These are phyloP conservation scores for Shiraia bambusicola DNA, from an alignment of 2,329 filamentous ascomycete genomes.

Conservation along the genomic window DNA sequence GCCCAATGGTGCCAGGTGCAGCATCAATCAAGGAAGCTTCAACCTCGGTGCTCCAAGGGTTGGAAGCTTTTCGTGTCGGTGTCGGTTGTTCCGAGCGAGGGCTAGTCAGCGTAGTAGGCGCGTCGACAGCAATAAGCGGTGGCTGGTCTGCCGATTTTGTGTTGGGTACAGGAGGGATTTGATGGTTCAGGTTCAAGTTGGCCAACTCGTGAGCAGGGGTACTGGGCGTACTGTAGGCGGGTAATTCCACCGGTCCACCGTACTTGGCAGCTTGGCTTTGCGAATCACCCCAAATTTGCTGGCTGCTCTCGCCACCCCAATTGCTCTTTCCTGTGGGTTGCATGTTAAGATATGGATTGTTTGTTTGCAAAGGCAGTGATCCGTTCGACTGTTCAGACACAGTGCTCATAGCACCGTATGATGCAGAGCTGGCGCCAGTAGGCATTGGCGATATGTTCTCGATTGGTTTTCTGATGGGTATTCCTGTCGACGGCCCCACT, in stretches of 20 bases:
- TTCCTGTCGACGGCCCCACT: constrained; percentile 35
- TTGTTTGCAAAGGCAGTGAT: constrained; percentile 42
- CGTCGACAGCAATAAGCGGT: constrained; percentile 31
- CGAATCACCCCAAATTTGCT: constrained; percentile 43
- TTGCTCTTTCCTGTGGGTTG: constrained; percentile 41
- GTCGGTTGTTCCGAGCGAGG: constrained; percentile 24
- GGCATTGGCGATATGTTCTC: constrained; percentile 34
- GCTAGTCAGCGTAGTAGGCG: constrained; percentile 18
- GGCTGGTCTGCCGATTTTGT: constrained; percentile 25
- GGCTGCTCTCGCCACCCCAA: constrained; percentile 41
- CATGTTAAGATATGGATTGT: constrained; percentile 49
- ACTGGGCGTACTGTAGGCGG: constrained; percentile 44
- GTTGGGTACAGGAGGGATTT: constrained; percentile 10
- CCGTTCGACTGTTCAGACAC: constrained; percentile 29
- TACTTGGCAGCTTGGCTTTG: constrained; percentile 29
- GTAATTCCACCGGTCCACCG: constrained; percentile 45
- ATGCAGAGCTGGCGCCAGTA: constrained; percentile 31
- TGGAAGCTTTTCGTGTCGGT: constrained; percentile 26
- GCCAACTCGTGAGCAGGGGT: constrained; percentile 43
- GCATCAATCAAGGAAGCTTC: constrained; percentile 33
- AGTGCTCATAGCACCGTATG: constrained; percentile 33
- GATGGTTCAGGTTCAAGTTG: constrained; percentile 37
- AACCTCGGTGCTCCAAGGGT: constrained; percentile 32
- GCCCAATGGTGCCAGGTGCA: constrained; percentile 27
- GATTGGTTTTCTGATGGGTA: constrained; percentile 31